Conservation (phyloP, 805 yeast genomes). For the Pichia pseudocactophila region DNA sequence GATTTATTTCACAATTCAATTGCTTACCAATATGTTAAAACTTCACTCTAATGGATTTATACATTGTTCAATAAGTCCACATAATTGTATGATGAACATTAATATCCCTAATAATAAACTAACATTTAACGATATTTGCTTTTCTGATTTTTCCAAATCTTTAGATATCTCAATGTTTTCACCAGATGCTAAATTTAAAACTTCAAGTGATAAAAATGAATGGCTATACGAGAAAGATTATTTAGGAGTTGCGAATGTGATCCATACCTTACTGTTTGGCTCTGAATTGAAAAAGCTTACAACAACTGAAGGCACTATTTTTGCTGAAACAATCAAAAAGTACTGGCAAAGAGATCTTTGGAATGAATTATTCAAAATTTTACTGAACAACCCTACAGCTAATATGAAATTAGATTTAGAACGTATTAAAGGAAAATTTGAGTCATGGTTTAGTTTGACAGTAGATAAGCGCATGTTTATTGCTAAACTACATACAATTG, state of each 20-base stretch:
- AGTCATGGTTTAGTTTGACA: slow-evolving; percentile 15
- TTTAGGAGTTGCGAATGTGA: slow-evolving; percentile 67
- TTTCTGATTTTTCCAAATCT: slow-evolving; percentile 79
- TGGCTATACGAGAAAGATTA: slow-evolving; percentile 83
- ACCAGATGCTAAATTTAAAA: slow-evolving; percentile 41
- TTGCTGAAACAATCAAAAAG: slow-evolving; percentile 46
- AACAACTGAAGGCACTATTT: slow-evolving; percentile 20
- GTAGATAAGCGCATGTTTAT: slow-evolving; percentile 9
- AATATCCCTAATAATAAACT: slow-evolving; percentile 17
- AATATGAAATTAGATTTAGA: slow-evolving; percentile 2
- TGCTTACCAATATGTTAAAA: slow-evolving; percentile 47
- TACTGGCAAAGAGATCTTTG: slow-evolving; percentile 73
- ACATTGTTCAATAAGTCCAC: slow-evolving; percentile 83
- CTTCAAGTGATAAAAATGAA: slow-evolving; percentile 46
- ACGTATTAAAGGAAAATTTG: slow-evolving; percentile 9
- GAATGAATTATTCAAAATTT: slow-evolving; percentile 51
- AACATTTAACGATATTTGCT: slow-evolving; percentile 16
- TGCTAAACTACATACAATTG: slow-evolving; percentile 8
- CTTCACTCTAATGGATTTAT: slow-evolving; percentile 61
- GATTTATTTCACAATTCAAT: slow-evolving; percentile 55
- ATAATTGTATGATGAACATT: slow-evolving; percentile 71
- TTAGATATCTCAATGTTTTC: slow-evolving; percentile 58
- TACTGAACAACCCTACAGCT: slow-evolving; percentile 23
- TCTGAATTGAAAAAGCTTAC: slow-evolving; percentile 37
- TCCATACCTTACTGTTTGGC: slow-evolving; percentile 71